Evolutionary conservation across 805 yeast species (phyloP), one percentile per base, ranked within the genome.

Genomic region (Candida palmyrensis): DNA sequence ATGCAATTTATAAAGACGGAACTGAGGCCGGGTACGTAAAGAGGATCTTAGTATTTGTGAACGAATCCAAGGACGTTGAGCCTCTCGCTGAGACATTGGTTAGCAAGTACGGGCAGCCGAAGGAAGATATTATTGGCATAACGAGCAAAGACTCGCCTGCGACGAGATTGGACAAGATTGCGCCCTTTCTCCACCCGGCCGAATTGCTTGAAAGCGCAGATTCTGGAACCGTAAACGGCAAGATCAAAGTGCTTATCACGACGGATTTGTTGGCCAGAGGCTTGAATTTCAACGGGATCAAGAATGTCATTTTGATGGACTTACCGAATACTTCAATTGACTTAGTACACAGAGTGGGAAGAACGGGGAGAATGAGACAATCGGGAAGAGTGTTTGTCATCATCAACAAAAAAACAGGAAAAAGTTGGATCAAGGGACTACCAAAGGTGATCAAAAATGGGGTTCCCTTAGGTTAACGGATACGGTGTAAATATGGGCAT

Each of bases 211-310:
- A 61, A 6, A 49, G 53, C 18, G 56, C 49, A 32, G 36, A 38
- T 1, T 50, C 47, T 22, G 41, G 39, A 42, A 44, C 59, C 47
- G n/a, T n/a, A n/a, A n/a, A n/a, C n/a, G n/a, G n/a, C n/a, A 56
- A 51, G 30, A 52, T 86, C 38, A 81, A 82, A 46, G 82, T 90
- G 0, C 65, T 92, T 20, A 78, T 90, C 0, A 82, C 95, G 15
- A 88, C 97, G 0, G 98, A 90, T 57, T 65, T 92, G 27, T 67
- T 86, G 37, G 89, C 97, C 1, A 69, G 98, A 49, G 98, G 98
- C 2, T 60, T 92, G 36, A 90, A 90, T 49, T 88, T 92, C 59
- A 71, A 73, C 35, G 83, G 83, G 12, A 77, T 92, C 19, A 72
- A 88, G 44, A 88, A 88, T 46, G 85, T 90, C 9, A 68, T 90